A percentile compares a stretch with the other conserved stretches of the same genome.
Conservation (phyloP, 148 eudicot species). For the Salicornia ramosissima region DNA sequence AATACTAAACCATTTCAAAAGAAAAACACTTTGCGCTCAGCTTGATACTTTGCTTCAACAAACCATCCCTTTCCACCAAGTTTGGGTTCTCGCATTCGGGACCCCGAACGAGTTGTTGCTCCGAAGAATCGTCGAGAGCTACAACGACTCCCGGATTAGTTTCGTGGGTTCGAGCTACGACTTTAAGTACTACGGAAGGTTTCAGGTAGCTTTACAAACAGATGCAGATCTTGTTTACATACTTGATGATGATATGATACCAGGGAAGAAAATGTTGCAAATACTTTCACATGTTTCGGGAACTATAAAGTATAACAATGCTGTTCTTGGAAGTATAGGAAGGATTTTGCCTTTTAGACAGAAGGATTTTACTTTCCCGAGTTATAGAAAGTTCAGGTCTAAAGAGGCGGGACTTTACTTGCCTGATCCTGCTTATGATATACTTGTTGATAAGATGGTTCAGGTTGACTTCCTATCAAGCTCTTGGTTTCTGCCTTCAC, state of each 20-base stretch:
- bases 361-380: conserved; percentile 86
- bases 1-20: conserved; percentile 83
- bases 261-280: conserved; percentile 82
- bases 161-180: conserved; percentile 80
- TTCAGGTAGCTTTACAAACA: conserved; percentile 89
- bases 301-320: conserved; percentile 75
- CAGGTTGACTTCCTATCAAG: conserved; percentile 96
- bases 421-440: conserved; percentile 96
- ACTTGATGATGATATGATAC: conserved; percentile 94
- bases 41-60: conserved; percentile 82
- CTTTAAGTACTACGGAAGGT: conserved; percentile 96
- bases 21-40: conserved; percentile 86
- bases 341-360: conserved; percentile 89
- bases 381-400: conserved; percentile 77
- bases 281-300: conserved; percentile 88
- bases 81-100: conserved; percentile 92
- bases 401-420: conserved; percentile 96
- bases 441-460: conserved; percentile 66
- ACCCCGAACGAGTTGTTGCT: conserved; percentile 71
- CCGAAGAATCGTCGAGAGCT: conserved; percentile 64
- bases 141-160: conserved; percentile 75
- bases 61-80: conserved; percentile 86
- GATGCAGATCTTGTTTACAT: conserved; percentile 83
- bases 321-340: conserved; percentile 91
- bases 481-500: conserved; percentile 89